Evolutionary conservation across 352 stramenopile genomes (phyloP), one percentile per base, ranked within the genome.

Genomic region (Phytophthora fragariaefolia): DNA sequence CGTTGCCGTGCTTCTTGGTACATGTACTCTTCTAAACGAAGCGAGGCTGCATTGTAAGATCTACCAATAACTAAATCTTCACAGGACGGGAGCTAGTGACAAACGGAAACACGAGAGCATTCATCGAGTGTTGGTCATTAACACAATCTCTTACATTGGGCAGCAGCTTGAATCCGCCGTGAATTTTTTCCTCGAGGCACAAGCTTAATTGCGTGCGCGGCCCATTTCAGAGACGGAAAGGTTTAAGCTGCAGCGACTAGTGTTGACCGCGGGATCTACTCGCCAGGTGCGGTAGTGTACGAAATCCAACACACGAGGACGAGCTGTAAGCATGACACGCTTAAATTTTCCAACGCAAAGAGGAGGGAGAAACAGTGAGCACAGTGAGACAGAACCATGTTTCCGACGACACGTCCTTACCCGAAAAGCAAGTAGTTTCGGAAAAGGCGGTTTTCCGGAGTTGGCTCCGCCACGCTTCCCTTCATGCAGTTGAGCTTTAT

Each of bases 401-500:
- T 46, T 7, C 6, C 15, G 38, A 27, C 23, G 28, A n/a, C 4
- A 28, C 4, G 20, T 22, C 66, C 80, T 64, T 69, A 95, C 87
- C 85, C 83, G 30, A 96, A 93, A 26, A 96, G 83, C 53, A 92
- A 48, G 58, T 96, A 96, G 75, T 93, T 96, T n/a, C 88, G 73
- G 68, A 94, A 94, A 23, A 89, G 59, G 30, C 88, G 85, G 32
- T 80, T 92, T 58, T 94, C 88, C 18, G 75, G 58, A 26, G 75
- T 89, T 30, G 88, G 85, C 53, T 96, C 88, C 2, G 83, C 69
- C 18, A 92, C 86, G 51, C 79, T 92, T 34, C 86, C 88, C 73
- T 96, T 96, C 84, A 96, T 92, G 72, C 88, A 94, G 57, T 96
- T 93, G 27, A 96, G 83, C 87, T 96, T 43, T 30, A 13, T 15